phyloP scores from a whole-genome alignment of 352 stramenopile genomes.

The Blastocystis sp. region DNA sequence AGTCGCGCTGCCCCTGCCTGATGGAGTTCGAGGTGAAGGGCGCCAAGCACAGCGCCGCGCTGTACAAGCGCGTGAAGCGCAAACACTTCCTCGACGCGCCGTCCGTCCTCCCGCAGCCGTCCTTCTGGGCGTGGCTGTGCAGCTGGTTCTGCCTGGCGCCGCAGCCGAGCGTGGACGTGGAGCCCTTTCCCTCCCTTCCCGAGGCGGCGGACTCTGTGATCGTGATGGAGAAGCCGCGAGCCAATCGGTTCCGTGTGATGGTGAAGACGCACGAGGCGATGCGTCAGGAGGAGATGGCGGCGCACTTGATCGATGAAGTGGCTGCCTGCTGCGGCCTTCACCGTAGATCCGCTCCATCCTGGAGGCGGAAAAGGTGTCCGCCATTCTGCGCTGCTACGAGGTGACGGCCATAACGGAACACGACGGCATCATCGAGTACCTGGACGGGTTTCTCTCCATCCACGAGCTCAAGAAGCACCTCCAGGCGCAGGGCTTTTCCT shows the following conservation, averaged over 20 bases:
- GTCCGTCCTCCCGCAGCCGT: not conserved
- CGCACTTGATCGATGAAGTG: conserved; percentile 95
- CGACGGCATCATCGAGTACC: conserved; percentile 93
- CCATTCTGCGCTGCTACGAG: conserved; percentile 91
- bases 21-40: conserved; percentile 14
- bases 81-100: not conserved
- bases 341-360: conserved; percentile 10
- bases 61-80: not conserved
- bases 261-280: conserved; percentile 98
- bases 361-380: conserved; percentile 82
- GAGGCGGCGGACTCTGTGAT: conserved; percentile 89
- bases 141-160: not conserved
- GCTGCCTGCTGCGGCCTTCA: conserved; percentile 81
- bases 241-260: conserved; percentile 92
- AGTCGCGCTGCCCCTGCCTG: conserved; percentile 49
- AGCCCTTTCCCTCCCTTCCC: not conserved
- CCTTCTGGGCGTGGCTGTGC: not conserved
- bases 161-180: not conserved
- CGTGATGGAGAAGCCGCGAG: conserved; percentile 91
- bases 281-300: conserved; percentile 95
- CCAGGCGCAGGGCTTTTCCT: conserved; percentile 71
- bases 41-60: too few species aligned
- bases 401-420: conserved; percentile 91
- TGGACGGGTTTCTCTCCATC: conserved; percentile 93
- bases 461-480: conserved; percentile 89